Base-by-base conservation (phyloP, 352 stramenopile genomes). In the Phytopythium ostracodes region DNA sequence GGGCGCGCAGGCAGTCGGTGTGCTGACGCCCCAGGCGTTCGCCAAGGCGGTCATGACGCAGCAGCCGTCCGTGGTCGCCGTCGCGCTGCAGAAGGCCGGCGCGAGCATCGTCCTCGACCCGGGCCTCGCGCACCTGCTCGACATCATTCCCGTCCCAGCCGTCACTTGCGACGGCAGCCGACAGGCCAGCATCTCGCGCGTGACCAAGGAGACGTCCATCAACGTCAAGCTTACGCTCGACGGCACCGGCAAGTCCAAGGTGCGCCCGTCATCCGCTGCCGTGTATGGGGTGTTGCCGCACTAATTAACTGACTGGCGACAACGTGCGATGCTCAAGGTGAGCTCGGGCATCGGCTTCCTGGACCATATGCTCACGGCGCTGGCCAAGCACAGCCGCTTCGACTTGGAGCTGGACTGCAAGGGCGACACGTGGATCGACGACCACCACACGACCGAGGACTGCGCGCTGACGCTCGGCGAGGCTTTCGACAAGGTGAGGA, bases 371-470 rank as follows among this genome's bases (percentile, higher is more conserved):
- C 78, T 97, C 52, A 89, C 77, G 20, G 78, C 81, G 25, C 64
- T 98, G 14, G 81, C 89, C 29, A 89, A 98, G 76, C 91, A 98
- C 71, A 94, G 82, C 58, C 84, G 90, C 35, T 93, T 97, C 55
- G 89, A 98, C 63, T 60, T 98, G 12, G 73, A 89, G 53, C 81
- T 98, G 9, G 71, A 81, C 35, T 98, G 90, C 72, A 89, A 94
- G 56, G 96, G 96, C 59, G 96, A 99, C 72, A 89, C 91, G 38
- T 98, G 89, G 86, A 97, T 99, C 46, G 96, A 99, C 71, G 96
- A 99, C 78, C 96, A 99, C 69, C 96, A 99, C 75, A 98, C 93
- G 44, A 94, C 87, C 18, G 96, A 99, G 72, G 96, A 99, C 81
- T 97, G 97, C 42, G 86, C 87, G 29, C 88, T 99, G 67, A 94